Conservation (phyloP, 768 basidiomycete species). For the Trametes cubensis region DNA sequence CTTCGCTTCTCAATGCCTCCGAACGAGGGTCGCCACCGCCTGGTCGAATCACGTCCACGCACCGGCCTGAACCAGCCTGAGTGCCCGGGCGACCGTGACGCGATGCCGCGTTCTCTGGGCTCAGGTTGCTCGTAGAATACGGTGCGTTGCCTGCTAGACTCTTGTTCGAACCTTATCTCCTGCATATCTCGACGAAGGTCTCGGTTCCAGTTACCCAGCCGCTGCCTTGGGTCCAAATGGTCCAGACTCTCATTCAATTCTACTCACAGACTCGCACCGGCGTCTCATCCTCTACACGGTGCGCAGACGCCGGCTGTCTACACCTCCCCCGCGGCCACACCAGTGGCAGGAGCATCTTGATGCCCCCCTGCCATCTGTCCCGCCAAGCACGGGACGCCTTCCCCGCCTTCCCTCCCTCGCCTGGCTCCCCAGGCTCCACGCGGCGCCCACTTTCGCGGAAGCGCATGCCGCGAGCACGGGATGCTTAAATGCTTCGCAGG, state of each 20-base stretch:
- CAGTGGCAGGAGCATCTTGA: background rate
- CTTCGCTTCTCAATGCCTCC: conserved; percentile 19
- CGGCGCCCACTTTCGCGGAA: conserved; percentile 20
- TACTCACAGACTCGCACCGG: background rate
- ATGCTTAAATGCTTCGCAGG: conserved; percentile 25
- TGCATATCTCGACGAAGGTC: conserved; percentile 20
- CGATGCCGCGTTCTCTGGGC: background rate
- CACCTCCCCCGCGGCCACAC: too few relatives aligned
- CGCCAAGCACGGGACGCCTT: conserved; percentile 10
- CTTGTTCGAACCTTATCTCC: conserved; percentile 22
- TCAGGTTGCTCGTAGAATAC: background rate
- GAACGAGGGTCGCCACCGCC: conserved; percentile 17
- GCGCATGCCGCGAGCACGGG: conserved; percentile 9
- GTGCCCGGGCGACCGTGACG: conserved; percentile 8
- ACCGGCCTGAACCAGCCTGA: conserved; percentile 1
- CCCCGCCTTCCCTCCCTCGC: background rate
- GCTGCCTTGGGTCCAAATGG: conserved; percentile 1
- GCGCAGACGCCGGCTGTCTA: too few relatives aligned
- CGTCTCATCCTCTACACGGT: background rate
- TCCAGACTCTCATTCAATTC: conserved; percentile 1
- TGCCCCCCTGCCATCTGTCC: conserved; percentile 8
- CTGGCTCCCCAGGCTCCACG: conserved; percentile 10
- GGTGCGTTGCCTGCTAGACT: conserved; percentile 6
- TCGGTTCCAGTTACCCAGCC: conserved; percentile 9
- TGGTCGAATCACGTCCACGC: conserved; percentile 18